A percentile compares a stretch with the other conserved stretches of the same genome.
Conservation (phyloP, 78 protist species). For the Dictyostelium brefeldianum region DNA sequence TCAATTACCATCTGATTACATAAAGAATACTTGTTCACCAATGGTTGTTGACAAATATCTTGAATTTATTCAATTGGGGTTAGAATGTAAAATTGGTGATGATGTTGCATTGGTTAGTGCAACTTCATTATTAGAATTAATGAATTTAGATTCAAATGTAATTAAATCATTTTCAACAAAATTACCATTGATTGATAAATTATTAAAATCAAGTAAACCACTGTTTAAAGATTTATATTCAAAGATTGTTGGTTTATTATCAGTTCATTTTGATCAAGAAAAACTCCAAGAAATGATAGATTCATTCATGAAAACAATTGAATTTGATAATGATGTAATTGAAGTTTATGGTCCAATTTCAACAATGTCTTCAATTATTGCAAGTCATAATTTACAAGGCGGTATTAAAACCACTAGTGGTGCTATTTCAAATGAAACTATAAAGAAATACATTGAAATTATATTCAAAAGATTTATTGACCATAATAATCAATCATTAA, state of each 20-base stretch:
- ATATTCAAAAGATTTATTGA: conserved; percentile 16
- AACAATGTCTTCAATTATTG: not conserved
- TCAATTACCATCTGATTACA: not conserved
- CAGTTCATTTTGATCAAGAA: not conserved
- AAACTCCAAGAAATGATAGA: not conserved
- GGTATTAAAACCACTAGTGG: not conserved
- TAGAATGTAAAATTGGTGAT: conserved; percentile 40
- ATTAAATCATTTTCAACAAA: not conserved
- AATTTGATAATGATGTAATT: conserved; percentile 9
- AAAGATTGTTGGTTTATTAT: conserved; percentile 34
- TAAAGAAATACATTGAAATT: not conserved
- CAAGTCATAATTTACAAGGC: not conserved
- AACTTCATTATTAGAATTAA: conserved; percentile 18
- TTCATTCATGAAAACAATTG: not conserved
- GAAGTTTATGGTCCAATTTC: conserved; percentile 53
- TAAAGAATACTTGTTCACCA: not conserved
- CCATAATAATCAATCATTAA: conserved; percentile 21
- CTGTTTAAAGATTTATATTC: conserved; percentile 33
- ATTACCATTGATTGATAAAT: not conserved
- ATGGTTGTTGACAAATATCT: not conserved
- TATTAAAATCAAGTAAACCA: not conserved
- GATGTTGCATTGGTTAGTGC: conserved; percentile 24
- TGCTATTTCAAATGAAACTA: not conserved
- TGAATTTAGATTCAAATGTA: not conserved
- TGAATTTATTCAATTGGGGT: conserved; percentile 1